phyloP scores from a whole-genome alignment of 352 stramenopile genomes.

The Phytopythium vexans region DNA sequence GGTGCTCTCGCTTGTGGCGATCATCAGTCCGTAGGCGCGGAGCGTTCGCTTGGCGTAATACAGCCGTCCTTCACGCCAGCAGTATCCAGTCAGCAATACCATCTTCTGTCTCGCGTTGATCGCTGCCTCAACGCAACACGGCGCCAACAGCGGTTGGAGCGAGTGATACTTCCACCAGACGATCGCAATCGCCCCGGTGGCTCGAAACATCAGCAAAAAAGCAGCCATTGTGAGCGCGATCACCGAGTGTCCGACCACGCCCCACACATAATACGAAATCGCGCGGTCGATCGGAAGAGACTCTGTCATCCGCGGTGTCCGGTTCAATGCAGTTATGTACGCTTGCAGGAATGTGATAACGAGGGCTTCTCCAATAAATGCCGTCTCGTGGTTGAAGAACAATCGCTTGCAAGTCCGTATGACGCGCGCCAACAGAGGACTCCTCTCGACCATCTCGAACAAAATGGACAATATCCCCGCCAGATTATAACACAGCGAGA shows the following conservation, averaged over 20 bases:
- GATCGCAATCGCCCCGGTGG: slow-evolving; percentile 1
- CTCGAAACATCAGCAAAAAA: background rate
- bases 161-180: slow-evolving; percentile 2
- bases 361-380: slow-evolving; percentile 8
- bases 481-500: slow-evolving; percentile 17
- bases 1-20: slow-evolving; percentile 8
- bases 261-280: slow-evolving; percentile 13
- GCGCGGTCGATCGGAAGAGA: slow-evolving; percentile 3
- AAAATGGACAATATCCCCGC: slow-evolving; percentile 13
- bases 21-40: slow-evolving; percentile 3
- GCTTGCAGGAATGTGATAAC: slow-evolving; percentile 8
- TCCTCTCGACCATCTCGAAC: slow-evolving; percentile 17
- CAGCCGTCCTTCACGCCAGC: slow-evolving; percentile 3
- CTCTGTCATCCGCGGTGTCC: too few species aligned
- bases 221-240: slow-evolving; percentile 8
- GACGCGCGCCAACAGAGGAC: slow-evolving; percentile 9
- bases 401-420: slow-evolving; percentile 12
- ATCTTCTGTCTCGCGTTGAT: slow-evolving; percentile 5
- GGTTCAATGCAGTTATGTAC: slow-evolving; percentile 13
- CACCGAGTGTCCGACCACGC: background rate
- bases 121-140: slow-evolving; percentile 7
- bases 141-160: background rate
- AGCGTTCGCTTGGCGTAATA: slow-evolving; percentile 6
- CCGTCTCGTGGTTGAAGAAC: slow-evolving; percentile 15
- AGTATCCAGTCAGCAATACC: slow-evolving; percentile 6